phyloP scores from a whole-genome alignment of 805 yeast species.

The Priceomyces castillae region DNA sequence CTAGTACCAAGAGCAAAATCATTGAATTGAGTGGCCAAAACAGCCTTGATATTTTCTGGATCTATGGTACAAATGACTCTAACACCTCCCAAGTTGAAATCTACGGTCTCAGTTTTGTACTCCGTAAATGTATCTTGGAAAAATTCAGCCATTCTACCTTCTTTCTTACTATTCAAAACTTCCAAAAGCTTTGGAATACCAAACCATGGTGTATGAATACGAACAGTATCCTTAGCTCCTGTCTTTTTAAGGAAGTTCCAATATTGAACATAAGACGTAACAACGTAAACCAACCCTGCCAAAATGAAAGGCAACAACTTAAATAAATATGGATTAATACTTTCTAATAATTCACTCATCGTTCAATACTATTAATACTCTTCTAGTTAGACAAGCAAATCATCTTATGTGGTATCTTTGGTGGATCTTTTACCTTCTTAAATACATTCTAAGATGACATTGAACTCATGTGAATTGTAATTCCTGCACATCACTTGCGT shows the following conservation, averaged over 20 bases:
- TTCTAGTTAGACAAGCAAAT: too few species aligned
- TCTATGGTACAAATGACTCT: slow-evolving; percentile 28
- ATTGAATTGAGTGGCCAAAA: slow-evolving; percentile 34
- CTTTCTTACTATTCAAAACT: slow-evolving; percentile 14
- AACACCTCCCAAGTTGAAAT: slow-evolving; percentile 18
- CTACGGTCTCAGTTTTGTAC: slow-evolving; percentile 17
- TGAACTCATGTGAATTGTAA: too few species aligned
- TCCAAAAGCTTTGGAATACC: slow-evolving; percentile 9
- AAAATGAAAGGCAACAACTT: slow-evolving; percentile 9
- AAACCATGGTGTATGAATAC: slow-evolving; percentile 3
- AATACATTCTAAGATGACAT: too few species aligned
- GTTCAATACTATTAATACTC: slow-evolving; percentile 7
- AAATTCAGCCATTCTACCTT: slow-evolving; percentile 20
- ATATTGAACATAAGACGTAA: slow-evolving; percentile 3
- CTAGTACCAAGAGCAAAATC: slow-evolving; percentile 35
- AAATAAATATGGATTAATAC: slow-evolving; percentile 5
- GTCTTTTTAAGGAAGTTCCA: slow-evolving; percentile 13
- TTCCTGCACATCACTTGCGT: too few species aligned
- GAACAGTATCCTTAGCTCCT: slow-evolving; percentile 15
- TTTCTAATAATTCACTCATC: slow-evolving; percentile 11
- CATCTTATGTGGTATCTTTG: too few species aligned
- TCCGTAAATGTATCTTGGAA: slow-evolving; percentile 7
- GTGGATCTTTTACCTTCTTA: too few species aligned
- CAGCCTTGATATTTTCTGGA: slow-evolving; percentile 35
- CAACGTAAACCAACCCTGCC: slow-evolving; percentile 4